Base-by-base conservation (phyloP, 129 eudicot genomes). In the carrot (Daucus carota) region DNA sequence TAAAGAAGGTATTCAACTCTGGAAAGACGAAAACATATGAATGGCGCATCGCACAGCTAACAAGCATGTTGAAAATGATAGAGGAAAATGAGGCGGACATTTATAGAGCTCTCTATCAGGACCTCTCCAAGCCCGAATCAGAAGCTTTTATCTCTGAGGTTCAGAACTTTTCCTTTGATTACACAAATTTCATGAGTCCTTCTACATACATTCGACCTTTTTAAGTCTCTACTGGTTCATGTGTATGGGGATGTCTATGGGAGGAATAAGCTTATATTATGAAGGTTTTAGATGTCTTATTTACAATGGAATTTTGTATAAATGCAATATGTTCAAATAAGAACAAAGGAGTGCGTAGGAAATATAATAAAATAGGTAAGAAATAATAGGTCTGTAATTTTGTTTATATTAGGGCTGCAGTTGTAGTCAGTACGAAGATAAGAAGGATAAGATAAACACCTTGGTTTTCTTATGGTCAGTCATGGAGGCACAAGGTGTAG, bases 71-170 rank as follows among this genome's bases (percentile, higher is more conserved):
- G 12, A 65, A 26, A 60, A 72, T 82, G 85, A 42, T 82, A 6
- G 81, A 82, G 22, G 81, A 82, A 59, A 73, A 42, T n/a, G 85
- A 82, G 73, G 17, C 32, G 32, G 85, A 66, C n/a, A 82, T 82
- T 28, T 13, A 65, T 17, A 62, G 44, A 77, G 85, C 85, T 50
- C 78, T 82, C 43, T 66, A 73, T 22, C 26, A 72, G 54, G 85
- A 82, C 66, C 85, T 82, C 32, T 73, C 81, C 63, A 82, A 82
- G 70, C 82, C 85, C 8, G 63, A 82, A 45, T 72, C 65, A 38
- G 85, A 82, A 82, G 78, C 85, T 34, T 82, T 63, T 66, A 60
- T 77, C 50, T 47, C 81, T 29, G 85, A 82, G 85, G 82, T 82
- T 36, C 66, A 42, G 24, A 54, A 29, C 63, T 46, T 73, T 12